Percentiles rank a stretch among this genome's conserved stretches.
Evolutionary conservation across 169 alveolate species (phyloP).

Genomic region (Babesia ovis): DNA sequence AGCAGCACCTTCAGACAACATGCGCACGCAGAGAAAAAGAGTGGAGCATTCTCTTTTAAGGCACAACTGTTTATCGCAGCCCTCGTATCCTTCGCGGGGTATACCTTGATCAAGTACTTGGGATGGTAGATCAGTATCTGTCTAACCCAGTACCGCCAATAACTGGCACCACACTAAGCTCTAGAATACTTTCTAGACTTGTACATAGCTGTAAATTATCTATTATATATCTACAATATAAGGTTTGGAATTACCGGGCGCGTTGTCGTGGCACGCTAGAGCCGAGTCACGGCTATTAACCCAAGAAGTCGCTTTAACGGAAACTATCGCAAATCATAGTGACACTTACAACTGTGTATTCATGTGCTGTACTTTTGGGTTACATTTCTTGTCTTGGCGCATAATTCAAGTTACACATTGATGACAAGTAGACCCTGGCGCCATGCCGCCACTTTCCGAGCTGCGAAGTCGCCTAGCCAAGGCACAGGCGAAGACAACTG

Average conservation of each 20-base stretch:
- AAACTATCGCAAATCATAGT: no score
- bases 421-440: neutral
- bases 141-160: neutral
- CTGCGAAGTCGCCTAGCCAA: slow-evolving; percentile 53
- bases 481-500: slow-evolving; percentile 56
- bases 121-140: slow-evolving; percentile 14
- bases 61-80: slow-evolving; percentile 50
- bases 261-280: no score
- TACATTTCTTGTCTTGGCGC: neutral
- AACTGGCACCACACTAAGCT: neutral
- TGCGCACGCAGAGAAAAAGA: slow-evolving; percentile 42
- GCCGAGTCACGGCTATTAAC: no score
- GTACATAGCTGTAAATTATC: neutral
- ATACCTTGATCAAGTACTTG: slow-evolving; percentile 19
- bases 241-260: no score
- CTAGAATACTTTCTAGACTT: no score
- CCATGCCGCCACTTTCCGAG: slow-evolving; percentile 57
- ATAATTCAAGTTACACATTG: neutral
- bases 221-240: no score
- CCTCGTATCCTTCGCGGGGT: slow-evolving; percentile 13
- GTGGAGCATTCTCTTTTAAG: slow-evolving; percentile 33
- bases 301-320: no score
- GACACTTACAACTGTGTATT: neutral
- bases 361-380: neutral
- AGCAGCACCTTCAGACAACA: slow-evolving; percentile 44